phyloP scores from a whole-genome alignment of 768 basidiomycete genomes.

The Lentinula detonsa region DNA sequence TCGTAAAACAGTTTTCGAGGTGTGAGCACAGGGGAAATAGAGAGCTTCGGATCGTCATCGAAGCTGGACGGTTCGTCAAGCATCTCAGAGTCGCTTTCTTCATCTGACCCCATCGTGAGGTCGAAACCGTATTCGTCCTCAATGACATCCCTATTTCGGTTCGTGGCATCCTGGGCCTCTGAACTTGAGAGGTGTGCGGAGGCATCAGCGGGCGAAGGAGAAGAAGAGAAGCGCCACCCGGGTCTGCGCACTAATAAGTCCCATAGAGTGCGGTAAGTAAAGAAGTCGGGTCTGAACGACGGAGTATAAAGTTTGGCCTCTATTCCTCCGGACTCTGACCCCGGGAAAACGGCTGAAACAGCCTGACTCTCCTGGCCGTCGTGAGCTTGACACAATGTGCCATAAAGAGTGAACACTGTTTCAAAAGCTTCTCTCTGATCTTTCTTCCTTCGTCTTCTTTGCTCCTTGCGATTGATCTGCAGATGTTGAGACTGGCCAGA shows the following conservation, averaged over 20 bases:
- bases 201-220: neutral
- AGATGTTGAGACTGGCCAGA: neutral
- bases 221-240: neutral
- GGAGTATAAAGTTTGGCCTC: neutral
- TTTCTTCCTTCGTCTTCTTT: neutral
- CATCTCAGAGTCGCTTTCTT: neutral
- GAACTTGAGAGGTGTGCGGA: neutral
- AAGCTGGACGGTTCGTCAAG: neutral
- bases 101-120: neutral
- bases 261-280: neutral
- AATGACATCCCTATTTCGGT: neutral
- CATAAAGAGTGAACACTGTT: neutral
- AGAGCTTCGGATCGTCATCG: neutral
- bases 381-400: neutral
- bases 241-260: neutral
- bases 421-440: neutral
- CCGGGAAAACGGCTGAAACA: neutral
- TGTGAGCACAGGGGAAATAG: neutral
- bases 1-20: neutral
- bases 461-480: neutral
- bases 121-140: slow-evolving; percentile 4
- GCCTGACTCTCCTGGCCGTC: neutral
- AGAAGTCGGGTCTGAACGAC: neutral
- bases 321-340: neutral
- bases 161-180: neutral